Evolutionary conservation across 257 asterid species (phyloP).

Genomic region (Penstemon barbatus): DNA sequence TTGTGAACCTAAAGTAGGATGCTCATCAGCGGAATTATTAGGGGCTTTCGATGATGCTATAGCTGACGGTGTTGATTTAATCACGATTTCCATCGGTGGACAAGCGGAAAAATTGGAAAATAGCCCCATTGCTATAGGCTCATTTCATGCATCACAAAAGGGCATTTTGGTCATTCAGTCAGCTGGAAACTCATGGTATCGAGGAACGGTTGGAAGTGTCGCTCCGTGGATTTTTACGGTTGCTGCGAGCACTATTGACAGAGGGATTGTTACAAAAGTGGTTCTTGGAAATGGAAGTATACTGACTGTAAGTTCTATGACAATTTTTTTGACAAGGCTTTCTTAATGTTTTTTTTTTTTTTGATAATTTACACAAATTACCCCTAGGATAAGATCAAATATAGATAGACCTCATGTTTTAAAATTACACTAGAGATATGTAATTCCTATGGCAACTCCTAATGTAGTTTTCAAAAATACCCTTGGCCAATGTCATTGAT

Average conservation of each 20-base stretch:
- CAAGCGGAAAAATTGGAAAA: not conserved
- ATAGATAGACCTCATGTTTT: too few relatives aligned
- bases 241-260: slow-evolving; percentile 32
- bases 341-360: too few relatives aligned
- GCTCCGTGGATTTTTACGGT: slow-evolving; percentile 35
- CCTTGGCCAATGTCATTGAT: too few relatives aligned
- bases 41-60: slow-evolving; percentile 46
- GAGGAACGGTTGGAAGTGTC: not conserved
- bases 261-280: slow-evolving; percentile 19
- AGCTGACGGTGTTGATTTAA: slow-evolving; percentile 54
- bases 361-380: too few relatives aligned
- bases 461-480: too few relatives aligned
- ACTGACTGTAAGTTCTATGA: slow-evolving; percentile 1
- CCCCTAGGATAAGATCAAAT: too few relatives aligned
- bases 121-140: slow-evolving; percentile 38
- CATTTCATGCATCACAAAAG: slow-evolving; percentile 37
- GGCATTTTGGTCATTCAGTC: slow-evolving; percentile 33
- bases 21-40: slow-evolving; percentile 17
- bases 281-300: slow-evolving; percentile 31
- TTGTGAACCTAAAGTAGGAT: not conserved
- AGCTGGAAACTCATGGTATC: slow-evolving; percentile 27
- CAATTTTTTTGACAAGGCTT: not conserved
- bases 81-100: slow-evolving; percentile 34
- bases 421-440: too few relatives aligned
- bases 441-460: too few relatives aligned